Base-by-base conservation (phyloP, 139 green algal species). In the Penium margaritaceum region DNA sequence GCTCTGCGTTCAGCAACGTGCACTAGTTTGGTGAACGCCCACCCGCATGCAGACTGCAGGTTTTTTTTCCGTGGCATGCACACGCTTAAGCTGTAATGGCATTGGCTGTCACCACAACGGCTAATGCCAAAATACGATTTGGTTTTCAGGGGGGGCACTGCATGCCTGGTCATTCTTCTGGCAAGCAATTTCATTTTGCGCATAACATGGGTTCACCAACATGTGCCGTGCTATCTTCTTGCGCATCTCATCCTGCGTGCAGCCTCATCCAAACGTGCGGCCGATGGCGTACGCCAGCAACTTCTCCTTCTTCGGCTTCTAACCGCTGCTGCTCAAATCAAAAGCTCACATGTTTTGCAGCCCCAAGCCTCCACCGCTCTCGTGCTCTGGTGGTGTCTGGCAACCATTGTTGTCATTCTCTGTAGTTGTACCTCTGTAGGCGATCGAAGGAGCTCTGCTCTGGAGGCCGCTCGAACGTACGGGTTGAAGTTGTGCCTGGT, bases 241-340 rank as follows among this genome's bases (percentile, higher is more conserved):
- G 24, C 24, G 61, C 39, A 15, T 46, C 12, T 63, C 32, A 63
- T 66, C 38, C 17, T 80, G 24, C 24, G 61, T 51, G 65, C 74
- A 81, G 74, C 84, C 88, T 1, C 94, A 98, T 86, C 94, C 93
- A 2, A 78, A 91, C 68, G 88, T 97, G n/a, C 86, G 84, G 54
- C 88, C 93, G 29, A 97, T 98, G 93, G 87, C 88, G 4, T 98
- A 96, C 68, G 93, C 93, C 29, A 77, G 30, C 63, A 80, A 76
- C 47, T 65, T 83, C 34, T 76, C 51, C 15, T 60, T 24, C 24
- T 60, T 60, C 51, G n/a, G n/a, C n/a, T n/a, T n/a, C n/a, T n/a
- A n/a, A n/a, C n/a, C n/a, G n/a, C n/a, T n/a, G n/a, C n/a, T n/a
- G n/a, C n/a, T n/a, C n/a, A n/a, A n/a, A n/a, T n/a, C n/a, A n/a